Evolutionary conservation across 257 asterid genomes (phyloP).

Genomic region (Capsicum baccatum): DNA sequence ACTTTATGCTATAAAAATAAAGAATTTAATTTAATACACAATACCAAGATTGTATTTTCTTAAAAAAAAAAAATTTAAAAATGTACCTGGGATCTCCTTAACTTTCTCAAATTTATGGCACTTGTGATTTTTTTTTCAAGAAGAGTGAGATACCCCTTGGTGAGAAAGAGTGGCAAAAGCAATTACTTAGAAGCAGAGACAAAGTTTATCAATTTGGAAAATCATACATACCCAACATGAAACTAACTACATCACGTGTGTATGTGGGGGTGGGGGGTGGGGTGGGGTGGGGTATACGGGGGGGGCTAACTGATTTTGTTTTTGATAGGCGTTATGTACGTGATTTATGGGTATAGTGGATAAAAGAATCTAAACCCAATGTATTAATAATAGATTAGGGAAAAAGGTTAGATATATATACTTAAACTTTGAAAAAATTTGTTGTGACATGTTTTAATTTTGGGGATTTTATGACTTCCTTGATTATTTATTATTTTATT

Average conservation of each 20-base stretch:
- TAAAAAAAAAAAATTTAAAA: too few relatives aligned
- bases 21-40: background rate
- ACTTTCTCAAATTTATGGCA: background rate
- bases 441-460: too few relatives aligned
- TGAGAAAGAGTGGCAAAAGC: conserved; percentile 36
- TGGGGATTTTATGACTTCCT: too few relatives aligned
- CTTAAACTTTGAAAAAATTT: too few relatives aligned
- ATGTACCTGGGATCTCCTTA: conserved; percentile 29
- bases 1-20: conserved; percentile 21
- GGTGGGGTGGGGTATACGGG: background rate
- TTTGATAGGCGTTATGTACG: conserved; percentile 33
- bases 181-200: conserved; percentile 44
- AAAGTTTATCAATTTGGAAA: conserved; percentile 46
- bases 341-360: conserved; percentile 20
- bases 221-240: conserved; percentile 43
- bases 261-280: background rate
- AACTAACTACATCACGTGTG: conserved; percentile 39
- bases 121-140: conserved; percentile 27
- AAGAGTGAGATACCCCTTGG: conserved; percentile 56
- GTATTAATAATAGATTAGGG: too few relatives aligned
- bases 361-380: background rate
- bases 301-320: conserved; percentile 10
- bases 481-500: too few relatives aligned
- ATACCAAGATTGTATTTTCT: conserved; percentile 15
- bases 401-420: too few relatives aligned